Base-by-base conservation (phyloP, 768 basidiomycete species). In the Trametes cingulata region DNA sequence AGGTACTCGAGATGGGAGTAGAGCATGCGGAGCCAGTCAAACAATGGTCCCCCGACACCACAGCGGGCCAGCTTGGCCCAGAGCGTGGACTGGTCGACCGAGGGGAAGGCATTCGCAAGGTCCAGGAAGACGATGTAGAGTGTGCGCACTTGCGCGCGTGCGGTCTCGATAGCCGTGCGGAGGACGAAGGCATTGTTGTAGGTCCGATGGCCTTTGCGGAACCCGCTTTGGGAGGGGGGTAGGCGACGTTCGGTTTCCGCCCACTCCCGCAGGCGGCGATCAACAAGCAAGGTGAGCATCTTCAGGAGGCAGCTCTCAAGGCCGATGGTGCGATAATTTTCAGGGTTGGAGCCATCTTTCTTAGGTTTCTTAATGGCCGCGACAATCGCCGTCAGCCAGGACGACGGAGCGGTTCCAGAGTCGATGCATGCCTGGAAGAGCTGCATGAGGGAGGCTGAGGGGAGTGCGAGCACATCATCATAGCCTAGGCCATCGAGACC, bases 81-180 rank as follows among this genome's bases (percentile, higher is more conserved):
- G 0, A 77, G 65, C 0, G 73, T 70, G 1, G 71, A 52, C n/a
- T 69, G 65, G 40, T 77, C 68, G 1, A 69, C 69, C 0, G 71
- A 75, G 0, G 76, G 76, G 58, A 76, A 77, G 10, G 75, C 74
- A 67, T 77, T 76, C 13, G 59, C 71, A 1, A 72, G 58, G 56
- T 72, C 69, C 0, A 71, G 39, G 48, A 63, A 66, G 10, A 64
- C 65, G 8, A 67, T 65, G 39, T 56, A 72, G 1, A 71, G 62
- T 0, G 67, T 54, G 7, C 58, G 35, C 0, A 63, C 60, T 10
- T 29, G 7, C 0, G 58, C 27, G 7, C 58, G 52, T 0, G 66
- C 66, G 24, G 53, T 51, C 25, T 71, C 66, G 15, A 71, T 68
- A 7, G 62, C 60, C 5, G 60, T 42, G 1, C 66, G 61, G 14